These are phyloP conservation scores for Coelastrella sp. DNA, from an alignment of 139 green algal species.

Conservation along the genomic window DNA sequence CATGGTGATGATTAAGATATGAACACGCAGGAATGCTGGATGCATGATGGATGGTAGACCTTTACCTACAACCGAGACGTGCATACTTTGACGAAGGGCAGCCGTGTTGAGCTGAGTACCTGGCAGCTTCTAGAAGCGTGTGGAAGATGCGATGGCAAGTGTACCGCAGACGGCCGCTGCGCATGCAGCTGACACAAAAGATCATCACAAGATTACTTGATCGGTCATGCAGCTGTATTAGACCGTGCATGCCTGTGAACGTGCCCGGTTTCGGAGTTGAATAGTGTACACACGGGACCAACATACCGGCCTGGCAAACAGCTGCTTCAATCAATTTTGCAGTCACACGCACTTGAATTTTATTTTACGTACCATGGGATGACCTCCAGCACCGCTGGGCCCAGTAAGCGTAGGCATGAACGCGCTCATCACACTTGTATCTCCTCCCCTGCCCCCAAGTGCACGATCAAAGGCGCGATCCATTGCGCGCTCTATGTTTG, in stretches of 20 bases:
- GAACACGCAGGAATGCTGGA: too few species aligned
- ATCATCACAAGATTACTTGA: too few species aligned
- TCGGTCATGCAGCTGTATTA: too few species aligned
- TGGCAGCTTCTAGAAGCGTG: background rate
- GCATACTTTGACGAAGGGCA: too few species aligned
- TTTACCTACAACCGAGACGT: too few species aligned
- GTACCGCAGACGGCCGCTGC: too few species aligned
- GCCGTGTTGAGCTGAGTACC: too few species aligned
- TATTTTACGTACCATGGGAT: constrained; percentile 31
- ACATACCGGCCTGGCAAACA: background rate
- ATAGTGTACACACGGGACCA: too few species aligned
- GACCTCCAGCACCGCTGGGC: constrained; percentile 37
- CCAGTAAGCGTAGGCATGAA: background rate
- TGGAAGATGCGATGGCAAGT: background rate
- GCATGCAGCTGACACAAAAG: too few species aligned
- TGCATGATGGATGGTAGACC: too few species aligned
- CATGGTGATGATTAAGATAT: background rate
- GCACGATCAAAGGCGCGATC: constrained; percentile 37
- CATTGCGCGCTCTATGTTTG: constrained; percentile 35
- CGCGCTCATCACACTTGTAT: background rate
- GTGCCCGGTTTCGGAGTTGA: too few species aligned
- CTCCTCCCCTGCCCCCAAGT: constrained; percentile 1
- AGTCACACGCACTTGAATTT: background rate
- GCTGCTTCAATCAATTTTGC: background rate
- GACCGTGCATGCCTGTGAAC: too few species aligned